Evolutionary conservation across 2,329 filamentous ascomycete genomes (phyloP), one percentile per base, ranked within the genome.

Genomic region (Fusarium redolens): DNA sequence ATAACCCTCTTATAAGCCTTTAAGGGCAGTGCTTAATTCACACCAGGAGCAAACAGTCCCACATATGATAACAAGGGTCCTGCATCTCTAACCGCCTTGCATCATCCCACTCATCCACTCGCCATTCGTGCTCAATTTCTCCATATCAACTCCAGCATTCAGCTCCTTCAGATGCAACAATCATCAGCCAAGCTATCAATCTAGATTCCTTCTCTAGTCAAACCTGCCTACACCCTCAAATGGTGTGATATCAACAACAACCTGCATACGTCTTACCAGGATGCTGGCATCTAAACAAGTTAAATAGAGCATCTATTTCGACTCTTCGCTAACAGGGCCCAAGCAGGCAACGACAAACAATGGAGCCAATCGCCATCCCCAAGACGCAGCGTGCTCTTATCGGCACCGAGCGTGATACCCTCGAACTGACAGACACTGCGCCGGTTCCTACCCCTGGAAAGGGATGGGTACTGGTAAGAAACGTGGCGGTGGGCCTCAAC

Each of bases 331-430:
- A 31, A n/a, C 38, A 52, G 25, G 51, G 37, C 28, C 38, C 52
- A n/a, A 43, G 37, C 28, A 55, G 37, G 38, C 37, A 55, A 28
- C 52, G 38, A 17, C 28, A 33, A 22, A 25, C 20, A 10, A 55
- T 55, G 52, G 52, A 40, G 30, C 52, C 52, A 55, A 41, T 55
- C 38, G 22, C 28, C 52, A 55, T 55, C 38, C 52, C 52, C 10
- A 55, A 55, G 52, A 55, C 52, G 25, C 52, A 55, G 35, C 35
- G 52, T 55, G 52, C 52, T 33, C 52, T 55, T 55, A 55, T 55
- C 52, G 52, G 52, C 38, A 55, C 52, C 28, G 52, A 55, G 37
- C 52, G 52, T 22, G 52, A 55, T 55, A 55, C 52, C 28, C 52
- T 55, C 52, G 52, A 55, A 40, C 20, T 55, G 20, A 43, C 52